These are phyloP conservation scores for Syzygium jambos DNA, from an alignment of 345 rosid species.

Conservation along the genomic window DNA sequence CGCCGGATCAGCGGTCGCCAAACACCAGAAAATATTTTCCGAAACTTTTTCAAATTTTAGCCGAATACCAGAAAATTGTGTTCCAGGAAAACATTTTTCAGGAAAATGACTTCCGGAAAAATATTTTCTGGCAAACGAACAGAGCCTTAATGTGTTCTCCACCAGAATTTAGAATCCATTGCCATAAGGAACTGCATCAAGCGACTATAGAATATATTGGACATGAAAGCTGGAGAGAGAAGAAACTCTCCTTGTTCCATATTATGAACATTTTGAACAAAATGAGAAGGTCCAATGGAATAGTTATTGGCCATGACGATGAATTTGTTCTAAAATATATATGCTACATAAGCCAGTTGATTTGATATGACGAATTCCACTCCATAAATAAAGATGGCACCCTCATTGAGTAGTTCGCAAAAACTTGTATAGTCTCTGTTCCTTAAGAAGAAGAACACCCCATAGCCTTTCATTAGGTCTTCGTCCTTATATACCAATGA, in stretches of 20 bases:
- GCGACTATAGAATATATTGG: background rate
- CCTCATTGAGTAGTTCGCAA: background rate
- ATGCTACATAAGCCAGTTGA: background rate
- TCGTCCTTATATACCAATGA: background rate
- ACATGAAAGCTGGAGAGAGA: background rate
- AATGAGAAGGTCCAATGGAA: background rate
- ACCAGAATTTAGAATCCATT: background rate
- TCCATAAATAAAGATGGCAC: background rate
- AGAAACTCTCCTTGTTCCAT: background rate
- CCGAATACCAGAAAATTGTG: too few species aligned
- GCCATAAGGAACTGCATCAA: background rate
- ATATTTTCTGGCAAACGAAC: too few species aligned
- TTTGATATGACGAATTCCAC: background rate
- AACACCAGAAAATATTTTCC: too few species aligned
- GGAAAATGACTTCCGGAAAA: too few species aligned
- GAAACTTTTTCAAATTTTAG: too few species aligned
- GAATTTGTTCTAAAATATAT: too few species aligned
- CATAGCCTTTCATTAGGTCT: background rate
- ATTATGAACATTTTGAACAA: too few species aligned
- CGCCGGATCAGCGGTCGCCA: too few species aligned
- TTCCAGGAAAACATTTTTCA: too few species aligned
- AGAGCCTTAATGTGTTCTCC: background rate
- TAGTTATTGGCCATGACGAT: background rate
- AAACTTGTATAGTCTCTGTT: background rate
- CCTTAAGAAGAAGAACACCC: background rate